Conservation (phyloP, 2,329 filamentous ascomycete species). For the Aspergillus tubingensis region DNA sequence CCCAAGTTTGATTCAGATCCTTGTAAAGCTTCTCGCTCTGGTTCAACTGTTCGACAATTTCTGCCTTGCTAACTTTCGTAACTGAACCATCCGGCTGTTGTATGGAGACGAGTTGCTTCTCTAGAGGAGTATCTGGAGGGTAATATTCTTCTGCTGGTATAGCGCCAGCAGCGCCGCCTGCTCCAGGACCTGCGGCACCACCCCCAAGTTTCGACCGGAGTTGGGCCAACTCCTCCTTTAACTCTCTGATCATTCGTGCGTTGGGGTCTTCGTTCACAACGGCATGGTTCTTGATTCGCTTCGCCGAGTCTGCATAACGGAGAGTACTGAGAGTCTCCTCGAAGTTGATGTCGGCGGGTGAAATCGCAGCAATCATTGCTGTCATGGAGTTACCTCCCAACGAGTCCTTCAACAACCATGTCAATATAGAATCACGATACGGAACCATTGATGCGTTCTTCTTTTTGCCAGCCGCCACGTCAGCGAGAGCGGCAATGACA, state of each 20-base stretch:
- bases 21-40: conserved; percentile 96
- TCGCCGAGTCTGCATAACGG: conserved; percentile 94
- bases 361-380: conserved; percentile 99
- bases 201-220: conserved; percentile 81
- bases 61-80: conserved; percentile 96
- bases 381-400: conserved; percentile 98
- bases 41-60: conserved; percentile 93
- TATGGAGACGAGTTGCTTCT: conserved; percentile 96
- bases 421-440: conserved; percentile 94
- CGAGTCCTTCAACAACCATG: conserved; percentile 96
- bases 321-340: conserved; percentile 96
- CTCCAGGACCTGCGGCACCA: conserved; percentile 45
- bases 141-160: conserved; percentile 77
- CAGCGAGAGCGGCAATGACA: conserved; percentile 94
- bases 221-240: conserved; percentile 90
- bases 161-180: conserved; percentile 43
- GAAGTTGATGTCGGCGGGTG: conserved; percentile 97
- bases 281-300: conserved; percentile 99
- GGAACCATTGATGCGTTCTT: conserved; percentile 78
- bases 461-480: conserved; percentile 80
- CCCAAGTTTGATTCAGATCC: conserved; percentile 98
- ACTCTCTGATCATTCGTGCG: conserved; percentile 95
- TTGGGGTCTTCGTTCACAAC: conserved; percentile 99
- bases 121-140: conserved; percentile 84
- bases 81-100: conserved; percentile 79